Evolutionary conservation across 1,139 yeast species (phyloP).

Genomic region (Suhomyces bolitotheri): DNA sequence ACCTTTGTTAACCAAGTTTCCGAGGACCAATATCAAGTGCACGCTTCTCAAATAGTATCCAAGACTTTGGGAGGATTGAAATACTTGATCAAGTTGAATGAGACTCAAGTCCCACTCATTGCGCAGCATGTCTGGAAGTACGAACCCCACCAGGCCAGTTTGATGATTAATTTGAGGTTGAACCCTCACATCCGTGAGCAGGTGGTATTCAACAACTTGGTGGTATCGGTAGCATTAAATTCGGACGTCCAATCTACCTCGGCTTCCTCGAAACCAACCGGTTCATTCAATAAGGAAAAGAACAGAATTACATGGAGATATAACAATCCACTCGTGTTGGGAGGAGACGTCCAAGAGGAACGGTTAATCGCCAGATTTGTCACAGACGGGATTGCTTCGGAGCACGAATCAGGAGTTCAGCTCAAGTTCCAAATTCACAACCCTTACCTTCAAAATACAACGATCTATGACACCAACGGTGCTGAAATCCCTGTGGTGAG

Average conservation of each 20-base stretch:
- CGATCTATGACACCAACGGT: conserved; percentile 22
- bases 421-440: conserved; percentile 52
- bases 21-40: conserved; percentile 30
- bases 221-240: conserved; percentile 64
- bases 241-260: conserved; percentile 50
- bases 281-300: conserved; percentile 81
- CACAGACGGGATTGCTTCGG: conserved; percentile 61
- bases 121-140: conserved; percentile 87
- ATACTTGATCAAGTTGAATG: conserved; percentile 50
- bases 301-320: conserved; percentile 86
- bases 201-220: conserved; percentile 57
- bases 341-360: conserved; percentile 43
- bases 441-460: conserved; percentile 27
- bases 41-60: conserved; percentile 42
- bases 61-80: conserved; percentile 76
- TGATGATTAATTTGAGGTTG: conserved; percentile 70
- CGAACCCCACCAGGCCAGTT: conserved; percentile 80
- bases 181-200: conserved; percentile 39
- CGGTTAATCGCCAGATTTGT: conserved; percentile 71
- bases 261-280: conserved; percentile 89
- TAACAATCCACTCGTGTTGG: conserved; percentile 47
- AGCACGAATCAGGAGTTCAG: conserved; percentile 70
- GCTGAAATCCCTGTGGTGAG: conserved; percentile 32
- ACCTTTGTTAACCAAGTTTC: conserved; percentile 40
- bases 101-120: conserved; percentile 59